Conservation (phyloP, 2,329 filamentous ascomycete genomes). For the Coniochaeta prunicola region DNA sequence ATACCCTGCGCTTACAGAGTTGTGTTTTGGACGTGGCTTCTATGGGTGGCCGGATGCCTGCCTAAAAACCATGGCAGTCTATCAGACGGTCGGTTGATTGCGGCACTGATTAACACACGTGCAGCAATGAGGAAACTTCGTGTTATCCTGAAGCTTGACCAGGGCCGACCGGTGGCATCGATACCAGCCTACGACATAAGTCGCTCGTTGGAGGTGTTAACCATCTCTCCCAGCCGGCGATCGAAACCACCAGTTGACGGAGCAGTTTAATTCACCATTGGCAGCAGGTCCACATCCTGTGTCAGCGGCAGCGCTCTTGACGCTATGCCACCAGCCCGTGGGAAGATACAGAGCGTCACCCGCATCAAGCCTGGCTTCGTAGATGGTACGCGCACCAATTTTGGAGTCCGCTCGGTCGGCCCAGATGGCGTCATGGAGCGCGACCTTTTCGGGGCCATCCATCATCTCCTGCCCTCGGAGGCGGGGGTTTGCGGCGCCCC, state of each 20-base stretch:
- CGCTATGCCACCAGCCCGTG: conserved; percentile 80
- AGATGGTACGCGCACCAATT: conserved; percentile 15
- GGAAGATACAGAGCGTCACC: conserved; percentile 76
- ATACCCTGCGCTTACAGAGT: too few relatives aligned
- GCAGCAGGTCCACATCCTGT: neutral
- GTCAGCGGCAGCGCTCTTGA: conserved; percentile 51
- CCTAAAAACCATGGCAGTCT: too few relatives aligned
- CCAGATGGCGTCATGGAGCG: conserved; percentile 69
- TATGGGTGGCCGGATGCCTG: too few relatives aligned
- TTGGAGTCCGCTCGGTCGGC: conserved; percentile 15
- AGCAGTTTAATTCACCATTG: conserved; percentile 25
- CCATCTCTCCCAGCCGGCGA: conserved; percentile 19
- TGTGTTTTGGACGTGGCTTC: too few relatives aligned
- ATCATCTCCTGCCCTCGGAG: conserved; percentile 88
- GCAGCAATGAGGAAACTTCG: too few relatives aligned
- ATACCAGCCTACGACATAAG: too few relatives aligned
- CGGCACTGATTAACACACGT: too few relatives aligned
- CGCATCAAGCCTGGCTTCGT: conserved; percentile 49
- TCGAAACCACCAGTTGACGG: conserved; percentile 76
- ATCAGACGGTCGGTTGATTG: too few relatives aligned
- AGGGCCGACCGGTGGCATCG: too few relatives aligned
- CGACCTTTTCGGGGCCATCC: conserved; percentile 62
- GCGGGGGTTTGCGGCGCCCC: conserved; percentile 30
- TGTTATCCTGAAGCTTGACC: too few relatives aligned
- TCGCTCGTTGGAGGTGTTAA: too few relatives aligned